Evolutionary conservation across 139 green algal genomes (phyloP), one percentile per base, ranked within the genome.

Genomic region (Closterium sp.): DNA sequence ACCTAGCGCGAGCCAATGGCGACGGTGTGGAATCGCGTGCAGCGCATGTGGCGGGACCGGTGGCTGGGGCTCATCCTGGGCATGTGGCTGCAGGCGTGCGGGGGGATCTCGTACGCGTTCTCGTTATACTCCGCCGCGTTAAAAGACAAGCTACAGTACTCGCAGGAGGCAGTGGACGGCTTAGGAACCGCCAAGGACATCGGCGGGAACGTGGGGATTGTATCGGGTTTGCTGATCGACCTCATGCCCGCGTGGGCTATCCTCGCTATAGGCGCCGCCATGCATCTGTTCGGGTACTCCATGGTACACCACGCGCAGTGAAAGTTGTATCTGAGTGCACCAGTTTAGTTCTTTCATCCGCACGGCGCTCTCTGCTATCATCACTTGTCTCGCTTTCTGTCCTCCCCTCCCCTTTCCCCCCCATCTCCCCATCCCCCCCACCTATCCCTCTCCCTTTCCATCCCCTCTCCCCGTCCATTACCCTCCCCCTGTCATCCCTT

Each of bases 21-120:
- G 90, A 79, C 24, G n/a, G 17, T 92, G 7, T 24, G 13, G 31
- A 45, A 91, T 30, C 70, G 90, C 17, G n/a, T 92, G 28, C 70
- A 31, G 29, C 38, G 27, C 28, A 86, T 92, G 90, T 31, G 28
- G 84, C 90, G 70, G 31, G 90, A 92, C 31, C 70, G 90, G 27
- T 93, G 90, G 90, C 62, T 88, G 31, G 90, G 90, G 19, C 85
- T 93, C 32, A 31, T 93, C 3, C 24, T 88, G 11, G 90, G 90
- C 90, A 92, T 92, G 90, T 92, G 90, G 90, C 29, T 89, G 87
- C 87, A 89, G 87, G 87, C 29, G 31, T 93, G 90, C 28, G 90
- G 90, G 21, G 90, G 90, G 27, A 93, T 93, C 22, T 91, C 92
- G 22, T 94, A 94, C 90, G 86, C 90, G 22, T 94, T 94, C 84